Evolutionary conservation across 352 stramenopile species (phyloP), one percentile per base, ranked within the genome.

Genomic region (Globisporangium heterothallicum): DNA sequence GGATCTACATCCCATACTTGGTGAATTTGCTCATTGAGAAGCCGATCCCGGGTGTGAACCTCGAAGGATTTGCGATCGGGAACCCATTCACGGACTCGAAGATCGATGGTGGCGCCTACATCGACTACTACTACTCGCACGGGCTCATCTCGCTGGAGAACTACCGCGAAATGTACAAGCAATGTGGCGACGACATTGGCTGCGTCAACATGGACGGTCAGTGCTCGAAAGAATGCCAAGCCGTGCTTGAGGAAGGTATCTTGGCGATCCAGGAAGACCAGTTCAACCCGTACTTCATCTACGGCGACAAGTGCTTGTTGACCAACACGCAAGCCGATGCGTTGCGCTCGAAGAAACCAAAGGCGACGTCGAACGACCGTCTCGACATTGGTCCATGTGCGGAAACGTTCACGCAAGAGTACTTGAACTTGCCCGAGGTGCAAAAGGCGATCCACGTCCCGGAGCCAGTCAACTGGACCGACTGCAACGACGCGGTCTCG

Each of bases 1-100:
- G 88, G 0, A 88, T 96, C 66, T 96, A 97, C 77, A 91, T 97
- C 51, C 86, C 88, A 27, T 94, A 74, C 56, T 61, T 96, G 0
- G 79, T 94, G 6, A 60, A 92, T 41, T 55, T 78, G 19, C 59
- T 97, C 25, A 71, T 96, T 6, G 64, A 75, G 21, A 66, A 72
- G 32, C 80, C 79, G 18, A 73, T 88, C 29, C 32, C 63, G 22
- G 69, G 59, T n/a, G 78, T 94, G 6, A 88, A 88, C 50, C 61
- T 94, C 34, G 66, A 76, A 34, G 84, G 84, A 16, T 82, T 88
- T 34, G 79, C 81, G 13, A 89, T 94, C 38, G 84, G 84, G 13
- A 94, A 94, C 49, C 67, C 71, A 18, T 82, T 80, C 38, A 85
- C 74, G 25, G 72, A 85, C 58, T 73, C 79, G 27, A 52, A 72